phyloP scores from a whole-genome alignment of 108 stramenopile species.

The Conticribra guillardii region DNA sequence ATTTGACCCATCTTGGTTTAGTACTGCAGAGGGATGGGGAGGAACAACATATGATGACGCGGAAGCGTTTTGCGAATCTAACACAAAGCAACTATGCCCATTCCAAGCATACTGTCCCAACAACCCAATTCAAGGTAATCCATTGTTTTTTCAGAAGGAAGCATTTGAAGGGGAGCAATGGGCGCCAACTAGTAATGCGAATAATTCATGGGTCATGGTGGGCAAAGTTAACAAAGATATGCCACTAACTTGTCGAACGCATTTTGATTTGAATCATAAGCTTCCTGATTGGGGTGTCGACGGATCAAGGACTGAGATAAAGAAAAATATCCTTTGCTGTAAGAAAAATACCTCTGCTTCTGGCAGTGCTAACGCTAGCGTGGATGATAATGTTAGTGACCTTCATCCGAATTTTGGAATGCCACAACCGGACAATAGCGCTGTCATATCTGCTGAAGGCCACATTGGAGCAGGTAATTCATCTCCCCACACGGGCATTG shows the following conservation, averaged over 20 bases:
- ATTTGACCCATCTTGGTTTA: conserved; percentile 11
- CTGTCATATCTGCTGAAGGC: not conserved
- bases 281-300: conserved; percentile 28
- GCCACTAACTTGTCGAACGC: conserved; percentile 20
- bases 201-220: conserved; percentile 24
- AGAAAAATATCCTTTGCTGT: conserved; percentile 37
- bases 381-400: not conserved
- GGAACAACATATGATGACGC: conserved; percentile 18
- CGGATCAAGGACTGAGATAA: conserved; percentile 22
- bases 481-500: conserved; percentile 7
- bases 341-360: not conserved
- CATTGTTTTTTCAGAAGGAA: conserved; percentile 26
- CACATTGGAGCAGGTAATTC: conserved; percentile 23
- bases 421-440: conserved; percentile 1
- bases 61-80: conserved; percentile 18
- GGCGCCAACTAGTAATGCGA: conserved; percentile 13
- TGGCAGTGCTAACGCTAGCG: not conserved
- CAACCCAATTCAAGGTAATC: conserved; percentile 16
- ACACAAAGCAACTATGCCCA: conserved; percentile 25
- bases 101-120: conserved; percentile 26
- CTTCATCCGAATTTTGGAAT: conserved; percentile 6
- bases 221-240: conserved; percentile 11
- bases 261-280: conserved; percentile 16
- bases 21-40: conserved; percentile 14
- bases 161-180: conserved; percentile 36